Evolutionary conservation across 768 basidiomycete species (phyloP).

Genomic region (Pulveroboletus frians): DNA sequence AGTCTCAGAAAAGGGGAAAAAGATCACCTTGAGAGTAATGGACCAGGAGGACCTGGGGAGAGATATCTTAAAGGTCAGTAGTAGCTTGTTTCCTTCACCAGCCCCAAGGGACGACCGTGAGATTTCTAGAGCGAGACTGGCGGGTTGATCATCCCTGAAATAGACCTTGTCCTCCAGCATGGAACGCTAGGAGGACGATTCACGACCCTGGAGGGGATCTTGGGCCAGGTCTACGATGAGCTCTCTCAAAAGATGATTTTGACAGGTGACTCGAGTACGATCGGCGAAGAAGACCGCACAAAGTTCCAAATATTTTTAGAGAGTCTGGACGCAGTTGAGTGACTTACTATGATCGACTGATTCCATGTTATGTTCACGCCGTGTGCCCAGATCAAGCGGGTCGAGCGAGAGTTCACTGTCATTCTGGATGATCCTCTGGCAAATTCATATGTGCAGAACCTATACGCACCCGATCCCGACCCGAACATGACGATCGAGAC

Average conservation of each 20-base stretch:
- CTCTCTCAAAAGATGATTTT: conserved; percentile 83
- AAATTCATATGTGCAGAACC: conserved; percentile 92
- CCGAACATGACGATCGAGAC: conserved; percentile 82
- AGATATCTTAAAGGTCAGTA: conserved; percentile 84
- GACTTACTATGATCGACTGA: neutral
- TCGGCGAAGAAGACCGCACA: conserved; percentile 40
- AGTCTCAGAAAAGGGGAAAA: conserved; percentile 82
- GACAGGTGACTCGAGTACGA: conserved; percentile 55
- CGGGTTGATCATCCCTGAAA: conserved; percentile 87
- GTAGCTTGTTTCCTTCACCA: neutral
- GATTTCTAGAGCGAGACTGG: conserved; percentile 82
- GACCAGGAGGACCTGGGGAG: conserved; percentile 89
- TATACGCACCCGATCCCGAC: conserved; percentile 97
- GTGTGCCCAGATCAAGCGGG: conserved; percentile 62
- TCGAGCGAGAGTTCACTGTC: conserved; percentile 77
- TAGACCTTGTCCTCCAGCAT: conserved; percentile 84
- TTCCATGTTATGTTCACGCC: neutral
- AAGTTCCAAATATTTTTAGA: conserved; percentile 75
- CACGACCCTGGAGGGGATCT: conserved; percentile 93
- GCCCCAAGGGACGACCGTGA: neutral
- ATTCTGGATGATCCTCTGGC: conserved; percentile 94
- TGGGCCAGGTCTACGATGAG: conserved; percentile 93
- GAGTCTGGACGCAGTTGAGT: conserved; percentile 65
- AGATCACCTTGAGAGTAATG: conserved; percentile 83
- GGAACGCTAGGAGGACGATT: conserved; percentile 97